Percentiles rank a stretch among this genome's conserved stretches.
Evolutionary conservation across 2,329 filamentous ascomycete species (phyloP).

Genomic region (Xylariomycetidae sp.): DNA sequence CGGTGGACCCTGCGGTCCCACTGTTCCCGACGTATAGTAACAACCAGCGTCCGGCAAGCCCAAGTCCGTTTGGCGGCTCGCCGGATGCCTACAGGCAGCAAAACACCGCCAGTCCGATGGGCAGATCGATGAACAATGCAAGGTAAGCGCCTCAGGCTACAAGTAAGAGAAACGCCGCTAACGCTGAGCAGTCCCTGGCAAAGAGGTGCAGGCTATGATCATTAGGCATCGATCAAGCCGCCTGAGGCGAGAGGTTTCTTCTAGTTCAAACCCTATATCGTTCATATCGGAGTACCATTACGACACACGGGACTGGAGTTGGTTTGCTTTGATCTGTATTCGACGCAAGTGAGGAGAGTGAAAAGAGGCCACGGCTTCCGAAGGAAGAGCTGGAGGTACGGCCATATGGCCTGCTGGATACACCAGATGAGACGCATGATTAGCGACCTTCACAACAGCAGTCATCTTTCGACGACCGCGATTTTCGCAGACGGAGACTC

Average conservation of each 20-base stretch:
- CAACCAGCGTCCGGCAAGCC: slow-evolving; percentile 18
- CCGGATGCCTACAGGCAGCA: slow-evolving; percentile 31
- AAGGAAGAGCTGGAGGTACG: slow-evolving; percentile 9
- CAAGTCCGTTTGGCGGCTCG: slow-evolving; percentile 26
- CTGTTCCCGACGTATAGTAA: slow-evolving; percentile 40
- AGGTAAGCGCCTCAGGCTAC: slow-evolving; percentile 32
- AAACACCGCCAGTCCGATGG: too few relatives aligned
- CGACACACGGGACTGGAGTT: slow-evolving; percentile 25
- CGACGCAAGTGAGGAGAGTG: too few relatives aligned
- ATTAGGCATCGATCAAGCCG: slow-evolving; percentile 26
- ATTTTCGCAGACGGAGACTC: too few relatives aligned
- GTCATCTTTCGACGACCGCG: too few relatives aligned
- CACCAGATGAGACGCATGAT: too few relatives aligned
- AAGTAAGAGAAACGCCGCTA: slow-evolving; percentile 10
- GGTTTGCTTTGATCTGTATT: slow-evolving; percentile 23
- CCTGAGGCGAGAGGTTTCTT: slow-evolving; percentile 19
- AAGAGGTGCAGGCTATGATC: slow-evolving; percentile 50
- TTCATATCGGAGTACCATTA: slow-evolving; percentile 23
- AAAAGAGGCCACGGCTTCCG: slow-evolving; percentile 13
- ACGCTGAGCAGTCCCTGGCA: slow-evolving; percentile 44
- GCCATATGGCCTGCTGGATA: too few relatives aligned
- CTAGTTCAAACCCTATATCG: too few relatives aligned
- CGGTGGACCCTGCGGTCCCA: slow-evolving; percentile 44
- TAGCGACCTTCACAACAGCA: too few relatives aligned
- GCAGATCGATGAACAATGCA: too few relatives aligned